Percentiles rank a stretch among this genome's conserved stretches.
Evolutionary conservation across 2,329 filamentous ascomycete genomes (phyloP).

Genomic region (Fusarium miscanthi): DNA sequence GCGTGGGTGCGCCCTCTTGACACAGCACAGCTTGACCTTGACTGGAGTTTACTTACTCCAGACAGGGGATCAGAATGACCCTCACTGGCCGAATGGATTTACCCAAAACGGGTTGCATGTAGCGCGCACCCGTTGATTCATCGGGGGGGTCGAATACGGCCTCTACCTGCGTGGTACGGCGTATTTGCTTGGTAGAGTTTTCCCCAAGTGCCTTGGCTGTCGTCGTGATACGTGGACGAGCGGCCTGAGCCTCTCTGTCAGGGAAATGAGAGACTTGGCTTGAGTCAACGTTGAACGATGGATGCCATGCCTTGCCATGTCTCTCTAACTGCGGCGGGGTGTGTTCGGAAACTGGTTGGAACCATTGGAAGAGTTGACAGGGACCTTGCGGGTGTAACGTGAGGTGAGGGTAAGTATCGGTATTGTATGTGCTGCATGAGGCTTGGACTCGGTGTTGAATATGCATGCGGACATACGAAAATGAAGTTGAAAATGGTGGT

Average conservation of each 20-base stretch:
- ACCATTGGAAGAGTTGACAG: constrained; percentile 4
- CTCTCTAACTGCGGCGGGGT: not conserved
- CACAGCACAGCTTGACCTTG: not conserved
- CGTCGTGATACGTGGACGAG: constrained; percentile 23
- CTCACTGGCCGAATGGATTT: constrained; percentile 3
- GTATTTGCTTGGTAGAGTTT: constrained; percentile 9
- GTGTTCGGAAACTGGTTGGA: constrained; percentile 1
- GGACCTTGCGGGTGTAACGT: constrained; percentile 1
- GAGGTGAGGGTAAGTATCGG: not conserved
- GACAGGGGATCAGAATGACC: constrained; percentile 2
- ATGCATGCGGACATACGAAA: constrained; percentile 16
- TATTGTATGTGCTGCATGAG: not conserved
- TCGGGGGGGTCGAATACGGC: not conserved
- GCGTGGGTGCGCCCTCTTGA: not conserved
- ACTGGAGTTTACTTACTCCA: not conserved
- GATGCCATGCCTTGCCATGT: constrained; percentile 10
- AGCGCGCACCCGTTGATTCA: not conserved
- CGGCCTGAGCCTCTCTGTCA: constrained; percentile 28
- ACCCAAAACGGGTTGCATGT: not conserved
- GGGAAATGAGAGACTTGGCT: constrained; percentile 22
- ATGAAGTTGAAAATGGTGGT: constrained; percentile 13
- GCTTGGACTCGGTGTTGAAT: not conserved
- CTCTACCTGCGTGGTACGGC: not conserved
- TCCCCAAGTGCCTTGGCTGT: constrained; percentile 3
- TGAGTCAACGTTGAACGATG: not conserved